Conservation (phyloP, 2,329 filamentous ascomycete species). For the Phyllosticta citrichinensis region DNA sequence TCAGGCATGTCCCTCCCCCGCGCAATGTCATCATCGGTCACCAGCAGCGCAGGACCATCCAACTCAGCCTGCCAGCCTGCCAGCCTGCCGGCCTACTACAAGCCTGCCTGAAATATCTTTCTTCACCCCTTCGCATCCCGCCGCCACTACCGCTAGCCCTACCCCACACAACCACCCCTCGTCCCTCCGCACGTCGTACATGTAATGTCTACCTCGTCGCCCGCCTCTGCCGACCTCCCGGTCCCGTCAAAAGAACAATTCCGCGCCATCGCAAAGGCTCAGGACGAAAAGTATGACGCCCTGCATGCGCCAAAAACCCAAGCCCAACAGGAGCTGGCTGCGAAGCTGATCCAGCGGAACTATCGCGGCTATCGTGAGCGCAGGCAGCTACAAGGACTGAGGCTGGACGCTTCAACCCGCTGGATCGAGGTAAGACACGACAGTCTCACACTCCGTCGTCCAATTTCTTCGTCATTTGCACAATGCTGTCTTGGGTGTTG, state of each 20-base stretch:
- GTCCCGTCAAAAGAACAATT: constrained; percentile 7
- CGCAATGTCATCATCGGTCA: background rate
- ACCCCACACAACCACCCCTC: background rate
- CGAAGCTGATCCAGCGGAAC: constrained; percentile 42
- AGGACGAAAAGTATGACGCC: constrained; percentile 8
- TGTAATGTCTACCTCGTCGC: background rate
- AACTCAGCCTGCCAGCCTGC: background rate
- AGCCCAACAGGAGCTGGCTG: constrained; percentile 15
- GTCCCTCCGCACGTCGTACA: background rate
- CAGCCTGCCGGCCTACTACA: background rate
- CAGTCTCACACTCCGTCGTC: constrained; percentile 2
- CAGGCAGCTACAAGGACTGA: constrained; percentile 58
- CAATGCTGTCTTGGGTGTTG: background rate
- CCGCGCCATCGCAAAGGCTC: constrained; percentile 1
- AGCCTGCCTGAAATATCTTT: background rate
- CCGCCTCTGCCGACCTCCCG: background rate
- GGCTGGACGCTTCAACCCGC: constrained; percentile 57
- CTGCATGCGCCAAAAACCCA: background rate
- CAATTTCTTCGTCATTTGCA: background rate
- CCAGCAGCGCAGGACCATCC: background rate
- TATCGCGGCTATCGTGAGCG: constrained; percentile 69
- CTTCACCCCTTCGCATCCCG: background rate
- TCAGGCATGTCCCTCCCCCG: background rate
- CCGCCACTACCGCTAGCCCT: background rate
- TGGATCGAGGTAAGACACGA: constrained; percentile 52